Percentiles rank a stretch among this genome's conserved stretches.
These are phyloP conservation scores for Noccaea bulbosa DNA, from an alignment of 345 rosid genomes.

Conservation along the genomic window DNA sequence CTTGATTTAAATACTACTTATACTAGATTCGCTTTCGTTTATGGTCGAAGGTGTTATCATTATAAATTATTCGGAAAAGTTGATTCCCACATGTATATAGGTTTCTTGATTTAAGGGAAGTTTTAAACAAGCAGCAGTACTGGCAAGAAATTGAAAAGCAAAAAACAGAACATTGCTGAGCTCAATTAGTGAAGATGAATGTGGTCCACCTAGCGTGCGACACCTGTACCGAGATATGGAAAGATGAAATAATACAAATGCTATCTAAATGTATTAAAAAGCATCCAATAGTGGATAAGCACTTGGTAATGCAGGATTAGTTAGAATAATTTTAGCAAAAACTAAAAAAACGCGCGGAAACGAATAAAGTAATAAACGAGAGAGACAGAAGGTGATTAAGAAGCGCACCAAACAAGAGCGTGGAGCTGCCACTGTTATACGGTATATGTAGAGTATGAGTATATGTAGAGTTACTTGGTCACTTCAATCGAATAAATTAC, in stretches of 20 bases:
- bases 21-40: neutral
- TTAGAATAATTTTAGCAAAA: neutral
- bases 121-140: neutral
- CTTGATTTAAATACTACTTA: neutral
- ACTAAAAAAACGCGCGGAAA: neutral
- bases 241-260: conserved; percentile 9
- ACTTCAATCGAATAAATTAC: neutral
- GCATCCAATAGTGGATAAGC: conserved; percentile 36
- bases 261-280: neutral
- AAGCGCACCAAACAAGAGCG: conserved; percentile 14
- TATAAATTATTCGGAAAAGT: neutral
- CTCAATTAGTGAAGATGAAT: conserved; percentile 22
- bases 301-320: conserved; percentile 23
- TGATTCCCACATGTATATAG: neutral
- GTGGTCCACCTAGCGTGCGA: conserved; percentile 49
- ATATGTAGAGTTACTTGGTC: neutral
- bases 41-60: neutral
- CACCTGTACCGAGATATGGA: conserved; percentile 42
- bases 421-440: neutral
- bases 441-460: too few relatives aligned
- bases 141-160: neutral
- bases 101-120: neutral
- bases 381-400: neutral
- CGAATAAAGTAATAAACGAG: conserved; percentile 33
- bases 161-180: neutral